Evolutionary conservation across 2,329 filamentous ascomycete genomes (phyloP), one percentile per base, ranked within the genome.

Genomic region (Coccinonectria pachysandricola): DNA sequence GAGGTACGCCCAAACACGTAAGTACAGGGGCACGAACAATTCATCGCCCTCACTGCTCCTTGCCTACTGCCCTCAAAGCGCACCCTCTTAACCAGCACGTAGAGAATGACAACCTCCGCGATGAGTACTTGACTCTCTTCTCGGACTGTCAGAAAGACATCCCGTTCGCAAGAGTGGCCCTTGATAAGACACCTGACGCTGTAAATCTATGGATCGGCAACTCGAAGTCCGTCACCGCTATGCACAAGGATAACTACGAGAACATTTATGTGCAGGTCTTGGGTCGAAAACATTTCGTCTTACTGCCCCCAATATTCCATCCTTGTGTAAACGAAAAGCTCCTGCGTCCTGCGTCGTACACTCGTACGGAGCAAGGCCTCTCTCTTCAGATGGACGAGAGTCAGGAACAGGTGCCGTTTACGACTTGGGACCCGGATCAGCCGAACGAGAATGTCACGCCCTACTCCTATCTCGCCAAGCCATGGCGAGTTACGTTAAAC

Each of bases 131-230:
- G 1, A 43, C 61, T 1, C 64, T 91, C 3, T 74, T 76, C 46
- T 44, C 58, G 1, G 68, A 82, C 39, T 71, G 84, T 0, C 76
- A 74, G 8, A 52, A 52, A 3, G 66, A 69, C 29, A 74, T 88
- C 23, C 67, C 78, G 2, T 91, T 81, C 49, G 82, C 81, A 0
- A 69, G 76, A 15, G 75, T 84, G 34, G 81, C 81, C 0, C 68
- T 88, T 0, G 59, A 68, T 19, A 62, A 66, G 24, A 46, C 57
- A 0, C 79, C 82, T 0, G 83, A 91, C 36, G 83, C 83, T 9
- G 69, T 85, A 35, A 91, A 91, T 48, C 64, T 91, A 45, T 88
- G 83, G 83, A 74, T 91, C 25, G 83, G 83, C 28, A 81, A 83
- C 54, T 71, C 72, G 2, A 62, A 61, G 19, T 81, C 75, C 14